Base-by-base conservation (phyloP, 1,284 basidiomycete genomes). In the Heterobasidion annosum region DNA sequence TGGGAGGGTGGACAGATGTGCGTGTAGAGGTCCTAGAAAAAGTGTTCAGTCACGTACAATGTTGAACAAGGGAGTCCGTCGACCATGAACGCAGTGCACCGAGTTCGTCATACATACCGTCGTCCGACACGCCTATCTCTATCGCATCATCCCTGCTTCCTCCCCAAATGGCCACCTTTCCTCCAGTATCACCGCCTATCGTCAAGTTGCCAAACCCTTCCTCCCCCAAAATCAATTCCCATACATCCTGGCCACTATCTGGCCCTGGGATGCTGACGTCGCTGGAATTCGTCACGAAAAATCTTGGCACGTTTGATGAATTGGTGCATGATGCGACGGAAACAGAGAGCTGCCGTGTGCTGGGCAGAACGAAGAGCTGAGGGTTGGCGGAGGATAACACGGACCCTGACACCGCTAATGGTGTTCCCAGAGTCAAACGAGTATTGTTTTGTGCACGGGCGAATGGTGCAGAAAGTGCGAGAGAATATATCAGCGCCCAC, bases 181-280 rank as follows among this genome's bases (percentile, higher is more conserved):
- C 83, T 1, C 78, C 78, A 34, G 53, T n/a, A 16, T 10, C 47
- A 12, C 69, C 73, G 10, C 59, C 34, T 0, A 81, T 77, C 0
- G 73, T 78, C 76, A 81, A 85, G 54, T 68, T 76, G 0, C 81
- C 87, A 46, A 74, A 70, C 0, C 88, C 89, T 54, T 75, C 64
- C 15, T 73, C 62, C 19, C 70, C 61, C 15, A 81, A 53, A 0
- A 63, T 52, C 18, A 85, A 73, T 68, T 89, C 82, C 50, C 70
- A 76, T 3, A 75, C 74, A 54, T 76, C 71, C 2, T 63, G 60
- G 2, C 73, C 71, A 10, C 72, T 78, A 9, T 56, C 64, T 0
- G 73, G 68, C 0, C 72, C 70, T 0, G 78, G 78, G 15, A 68
- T 61, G n/a, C 65, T 62, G 18, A 67, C 61, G 3, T 68, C 71